Evolutionary conservation across 2,329 filamentous ascomycete species (phyloP), one percentile per base, ranked within the genome.

Genomic region (Scedosporium aurantiacum): DNA sequence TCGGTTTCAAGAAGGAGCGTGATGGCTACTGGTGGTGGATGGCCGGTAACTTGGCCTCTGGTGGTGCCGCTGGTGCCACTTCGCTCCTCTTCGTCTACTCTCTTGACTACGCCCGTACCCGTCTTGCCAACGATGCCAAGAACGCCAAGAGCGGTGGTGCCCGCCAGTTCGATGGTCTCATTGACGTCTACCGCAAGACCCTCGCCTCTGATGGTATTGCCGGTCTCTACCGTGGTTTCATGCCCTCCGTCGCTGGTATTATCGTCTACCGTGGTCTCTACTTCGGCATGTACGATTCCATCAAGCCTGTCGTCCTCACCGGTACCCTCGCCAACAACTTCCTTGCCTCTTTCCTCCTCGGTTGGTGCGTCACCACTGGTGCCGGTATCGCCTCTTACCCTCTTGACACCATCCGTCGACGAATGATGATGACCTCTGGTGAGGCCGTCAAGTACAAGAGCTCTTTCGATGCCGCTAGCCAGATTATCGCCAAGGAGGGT

Each of bases 221-320:
- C 76, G 94, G 94, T 95, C 92, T 99, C 76, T 99, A 99, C 91
- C 94, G 94, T 96, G 94, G 94, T 86, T 99, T 99, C 90, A 91
- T 92, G 86, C 94, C 95, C 79, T 99, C 94, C 75, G 94, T 99
- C 75, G 86, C 89, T 80, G 94, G 94, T 89, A 99, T 99, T 80
- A 81, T 99, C 74, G 94, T 99, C 83, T 99, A 99, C 91, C 94
- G 94, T 91, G 94, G 94, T 97, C 91, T 99, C 74, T 99, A 99
- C 92, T 99, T 99, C 89, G 94, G 94, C 78, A 89, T 99, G 89
- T 99, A 99, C 91, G 94, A 99, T 84, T 99, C 94, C 72, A 88
- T 99, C 86, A 99, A 99, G 91, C 94, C 94, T 72, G 90, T 97
- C 75, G 79, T 97, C 81, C 91, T 99, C 69, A 86, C 89, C 77